Percentiles rank a stretch among this genome's conserved stretches.
phyloP scores from a whole-genome alignment of 1,284 basidiomycete genomes.

The Wallemia ichthyophaga region DNA sequence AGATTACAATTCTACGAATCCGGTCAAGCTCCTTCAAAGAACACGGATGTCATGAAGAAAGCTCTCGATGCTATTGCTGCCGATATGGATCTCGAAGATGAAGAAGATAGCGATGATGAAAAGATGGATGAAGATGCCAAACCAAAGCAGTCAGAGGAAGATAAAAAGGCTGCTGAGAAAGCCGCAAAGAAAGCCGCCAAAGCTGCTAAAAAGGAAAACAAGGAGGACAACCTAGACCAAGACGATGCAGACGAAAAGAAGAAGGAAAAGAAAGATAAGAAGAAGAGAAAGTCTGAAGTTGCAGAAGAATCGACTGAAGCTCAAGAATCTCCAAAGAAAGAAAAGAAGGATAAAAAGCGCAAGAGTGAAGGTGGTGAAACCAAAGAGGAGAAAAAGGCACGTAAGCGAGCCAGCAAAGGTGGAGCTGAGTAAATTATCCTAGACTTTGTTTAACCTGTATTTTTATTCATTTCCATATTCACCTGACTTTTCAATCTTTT shows the following conservation, averaged over 20 bases:
- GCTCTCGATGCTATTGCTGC: constrained; percentile 49
- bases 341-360: constrained; percentile 10
- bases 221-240: constrained; percentile 1
- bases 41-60: constrained; percentile 61
- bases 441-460: neutral
- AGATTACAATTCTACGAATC: constrained; percentile 80
- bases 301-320: constrained; percentile 7
- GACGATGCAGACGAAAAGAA: constrained; percentile 2
- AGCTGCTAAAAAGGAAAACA: constrained; percentile 15
- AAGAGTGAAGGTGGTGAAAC: constrained; percentile 5
- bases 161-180: constrained; percentile 10
- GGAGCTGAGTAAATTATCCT: neutral
- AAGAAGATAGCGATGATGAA: constrained; percentile 28
- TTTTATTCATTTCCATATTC: neutral
- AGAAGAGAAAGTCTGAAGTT: constrained; percentile 18
- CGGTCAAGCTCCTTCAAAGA: constrained; percentile 51
- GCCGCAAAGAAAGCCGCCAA: constrained; percentile 16
- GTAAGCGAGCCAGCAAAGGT: neutral
- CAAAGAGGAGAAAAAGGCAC: neutral
- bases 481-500: neutral
- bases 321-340: constrained; percentile 5
- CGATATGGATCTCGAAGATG: constrained; percentile 36
- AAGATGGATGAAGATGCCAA: constrained; percentile 31
- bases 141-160: constrained; percentile 14
- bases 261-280: constrained; percentile 11